Percentiles rank a stretch among this genome's conserved stretches.
These are phyloP conservation scores for Boletus vermiculosoides DNA, from an alignment of 768 basidiomycete species.

Conservation along the genomic window DNA sequence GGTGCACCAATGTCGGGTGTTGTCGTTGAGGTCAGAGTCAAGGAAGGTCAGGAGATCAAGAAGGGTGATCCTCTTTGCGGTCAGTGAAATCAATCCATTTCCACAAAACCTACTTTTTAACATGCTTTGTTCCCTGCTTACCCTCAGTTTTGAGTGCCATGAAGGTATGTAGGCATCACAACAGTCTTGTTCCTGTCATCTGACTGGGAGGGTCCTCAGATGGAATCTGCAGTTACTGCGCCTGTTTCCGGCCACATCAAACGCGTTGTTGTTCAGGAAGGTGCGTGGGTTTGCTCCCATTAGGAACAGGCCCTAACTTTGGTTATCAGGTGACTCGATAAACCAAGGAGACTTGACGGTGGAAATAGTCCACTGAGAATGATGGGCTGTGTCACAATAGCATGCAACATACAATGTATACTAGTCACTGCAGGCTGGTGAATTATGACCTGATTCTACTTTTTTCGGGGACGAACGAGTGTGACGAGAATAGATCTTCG, in stretches of 20 bases:
- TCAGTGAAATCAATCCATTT: conserved; percentile 41
- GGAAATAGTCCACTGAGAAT: conserved; percentile 72
- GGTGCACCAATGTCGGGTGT: conserved; percentile 98
- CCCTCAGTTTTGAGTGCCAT: conserved; percentile 86
- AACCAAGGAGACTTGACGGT: conserved; percentile 90
- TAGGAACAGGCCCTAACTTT: conserved; percentile 6
- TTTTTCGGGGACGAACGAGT: neutral
- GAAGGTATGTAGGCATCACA: conserved; percentile 62
- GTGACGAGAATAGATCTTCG: neutral
- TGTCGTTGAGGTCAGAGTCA: conserved; percentile 95
- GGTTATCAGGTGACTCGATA: conserved; percentile 77
- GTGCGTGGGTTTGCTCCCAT: conserved; percentile 36
- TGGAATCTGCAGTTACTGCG: conserved; percentile 96
- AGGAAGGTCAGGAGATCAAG: conserved; percentile 97
- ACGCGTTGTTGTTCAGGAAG: conserved; percentile 88
- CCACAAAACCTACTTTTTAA: conserved; percentile 25
- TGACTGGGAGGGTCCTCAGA: conserved; percentile 48
- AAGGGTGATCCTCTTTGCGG: conserved; percentile 95
- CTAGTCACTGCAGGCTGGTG: conserved; percentile 12
- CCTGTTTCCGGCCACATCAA: conserved; percentile 97
- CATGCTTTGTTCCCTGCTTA: conserved; percentile 6
- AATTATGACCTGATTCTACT: neutral
- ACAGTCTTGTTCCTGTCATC: conserved; percentile 1
- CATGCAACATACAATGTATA: conserved; percentile 18
- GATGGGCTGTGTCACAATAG: conserved; percentile 17